Conservation (phyloP, 768 basidiomycete genomes). For the Daedaleopsis sinensis region DNA sequence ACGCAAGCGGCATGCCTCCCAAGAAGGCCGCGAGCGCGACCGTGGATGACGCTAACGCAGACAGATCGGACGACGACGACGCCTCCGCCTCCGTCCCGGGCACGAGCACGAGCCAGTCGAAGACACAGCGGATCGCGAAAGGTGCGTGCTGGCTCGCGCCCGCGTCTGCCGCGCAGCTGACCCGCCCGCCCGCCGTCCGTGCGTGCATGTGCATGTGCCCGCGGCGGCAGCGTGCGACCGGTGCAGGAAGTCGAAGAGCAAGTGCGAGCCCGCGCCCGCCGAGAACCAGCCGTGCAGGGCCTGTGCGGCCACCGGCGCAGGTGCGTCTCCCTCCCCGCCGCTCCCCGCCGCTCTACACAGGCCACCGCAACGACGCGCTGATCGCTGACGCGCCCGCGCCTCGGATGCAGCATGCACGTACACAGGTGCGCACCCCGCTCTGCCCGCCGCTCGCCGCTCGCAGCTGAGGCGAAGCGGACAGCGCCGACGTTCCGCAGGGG, state of each 20-base stretch:
- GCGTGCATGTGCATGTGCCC: too few species aligned
- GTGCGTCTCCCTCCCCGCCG: too few species aligned
- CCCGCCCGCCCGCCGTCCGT: too few species aligned
- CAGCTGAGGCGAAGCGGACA: constrained; percentile 32
- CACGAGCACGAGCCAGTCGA: constrained; percentile 1
- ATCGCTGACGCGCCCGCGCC: too few species aligned
- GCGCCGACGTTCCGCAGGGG: constrained; percentile 82
- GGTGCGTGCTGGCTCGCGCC: neutral
- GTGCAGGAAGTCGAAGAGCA: constrained; percentile 86
- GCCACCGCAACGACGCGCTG: too few species aligned
- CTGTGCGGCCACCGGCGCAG: constrained; percentile 50
- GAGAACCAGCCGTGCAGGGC: constrained; percentile 59
- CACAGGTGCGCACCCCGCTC: constrained; percentile 4
- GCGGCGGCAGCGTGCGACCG: constrained; percentile 90
- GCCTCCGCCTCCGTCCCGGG: too few species aligned
- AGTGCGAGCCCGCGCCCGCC: constrained; percentile 75
- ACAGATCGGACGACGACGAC: constrained; percentile 12
- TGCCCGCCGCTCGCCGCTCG: neutral
- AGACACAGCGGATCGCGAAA: constrained; percentile 16
- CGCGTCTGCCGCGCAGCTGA: too few species aligned
- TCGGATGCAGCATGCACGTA: constrained; percentile 15
- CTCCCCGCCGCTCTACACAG: constrained; percentile 40
- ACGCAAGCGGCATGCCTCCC: neutral
- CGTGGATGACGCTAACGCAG: neutral
- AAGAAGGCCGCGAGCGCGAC: neutral